These are phyloP conservation scores for Populus hybrid DNA, from an alignment of 441 rosid species.

Conservation along the genomic window DNA sequence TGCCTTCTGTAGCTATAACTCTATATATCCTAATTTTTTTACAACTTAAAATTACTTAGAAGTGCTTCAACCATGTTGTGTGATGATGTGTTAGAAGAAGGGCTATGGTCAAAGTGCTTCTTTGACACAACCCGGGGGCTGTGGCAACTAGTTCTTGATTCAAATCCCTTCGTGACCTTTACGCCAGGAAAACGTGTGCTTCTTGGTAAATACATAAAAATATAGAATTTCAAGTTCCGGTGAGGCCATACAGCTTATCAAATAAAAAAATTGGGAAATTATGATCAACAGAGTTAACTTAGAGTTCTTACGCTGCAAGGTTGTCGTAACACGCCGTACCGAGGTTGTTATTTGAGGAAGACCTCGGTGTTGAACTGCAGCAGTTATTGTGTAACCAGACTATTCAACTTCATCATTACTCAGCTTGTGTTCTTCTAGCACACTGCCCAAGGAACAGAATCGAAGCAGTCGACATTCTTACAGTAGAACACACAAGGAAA, in stretches of 20 bases:
- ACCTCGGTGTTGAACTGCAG: too few relatives aligned
- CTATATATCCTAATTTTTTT: not conserved
- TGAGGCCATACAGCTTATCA: not conserved
- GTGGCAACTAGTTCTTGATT: not conserved
- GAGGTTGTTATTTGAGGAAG: too few relatives aligned
- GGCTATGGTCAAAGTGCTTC: too few relatives aligned
- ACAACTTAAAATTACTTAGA: not conserved
- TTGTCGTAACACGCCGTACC: too few relatives aligned
- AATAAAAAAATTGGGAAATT: too few relatives aligned
- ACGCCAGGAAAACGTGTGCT: not conserved
- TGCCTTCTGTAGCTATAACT: not conserved
- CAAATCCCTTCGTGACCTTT: not conserved
- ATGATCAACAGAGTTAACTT: not conserved
- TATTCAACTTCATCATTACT: not conserved
- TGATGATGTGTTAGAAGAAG: not conserved
- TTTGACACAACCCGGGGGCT: too few relatives aligned
- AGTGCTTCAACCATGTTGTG: not conserved
- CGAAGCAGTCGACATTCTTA: not conserved
- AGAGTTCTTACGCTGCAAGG: not conserved
- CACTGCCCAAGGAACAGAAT: not conserved
- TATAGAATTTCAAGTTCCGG: not conserved
- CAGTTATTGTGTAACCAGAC: too few relatives aligned
- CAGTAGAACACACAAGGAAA: not conserved
- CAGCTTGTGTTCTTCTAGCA: not conserved
- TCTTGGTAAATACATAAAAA: not conserved